Conservation (phyloP, 73 alveolate genomes). For the Symbiodinium natans region DNA sequence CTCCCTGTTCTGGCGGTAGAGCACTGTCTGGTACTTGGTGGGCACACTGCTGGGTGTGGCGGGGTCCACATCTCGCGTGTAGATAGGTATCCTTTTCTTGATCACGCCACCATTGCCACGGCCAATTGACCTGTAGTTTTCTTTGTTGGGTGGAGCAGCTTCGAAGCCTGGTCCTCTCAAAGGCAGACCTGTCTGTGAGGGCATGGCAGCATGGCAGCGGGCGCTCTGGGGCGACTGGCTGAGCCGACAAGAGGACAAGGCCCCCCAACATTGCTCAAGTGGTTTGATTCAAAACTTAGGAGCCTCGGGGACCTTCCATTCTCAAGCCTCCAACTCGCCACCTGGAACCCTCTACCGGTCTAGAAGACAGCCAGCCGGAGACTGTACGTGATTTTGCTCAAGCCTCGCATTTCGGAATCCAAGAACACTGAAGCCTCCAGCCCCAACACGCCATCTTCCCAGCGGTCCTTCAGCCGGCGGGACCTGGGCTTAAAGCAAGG, state of each 20-base stretch:
- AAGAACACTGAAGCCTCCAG: neutral
- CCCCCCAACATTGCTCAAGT: too few relatives aligned
- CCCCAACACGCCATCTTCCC: neutral
- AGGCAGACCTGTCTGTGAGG: neutral
- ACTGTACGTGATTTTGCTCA: neutral
- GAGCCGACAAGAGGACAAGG: too few relatives aligned
- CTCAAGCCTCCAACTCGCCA: neutral
- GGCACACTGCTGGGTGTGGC: constrained; percentile 90
- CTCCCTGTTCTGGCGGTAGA: constrained; percentile 38
- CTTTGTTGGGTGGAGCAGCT: neutral
- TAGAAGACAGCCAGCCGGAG: neutral
- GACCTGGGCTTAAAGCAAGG: neutral
- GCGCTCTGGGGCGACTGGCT: neutral
- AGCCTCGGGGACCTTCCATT: too few relatives aligned
- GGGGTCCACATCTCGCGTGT: constrained; percentile 37
- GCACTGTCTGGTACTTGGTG: constrained; percentile 68
- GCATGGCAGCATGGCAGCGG: neutral
- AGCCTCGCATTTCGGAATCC: neutral
- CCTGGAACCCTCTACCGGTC: neutral
- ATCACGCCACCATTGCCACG: constrained; percentile 81
- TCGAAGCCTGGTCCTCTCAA: neutral
- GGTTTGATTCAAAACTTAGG: too few relatives aligned
- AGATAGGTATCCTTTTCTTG: constrained; percentile 62
- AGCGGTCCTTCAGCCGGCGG: neutral
- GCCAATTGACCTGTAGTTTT: constrained; percentile 53